Conservation (phyloP, 2,329 filamentous ascomycete species). For the Aspergillus japonicus region DNA sequence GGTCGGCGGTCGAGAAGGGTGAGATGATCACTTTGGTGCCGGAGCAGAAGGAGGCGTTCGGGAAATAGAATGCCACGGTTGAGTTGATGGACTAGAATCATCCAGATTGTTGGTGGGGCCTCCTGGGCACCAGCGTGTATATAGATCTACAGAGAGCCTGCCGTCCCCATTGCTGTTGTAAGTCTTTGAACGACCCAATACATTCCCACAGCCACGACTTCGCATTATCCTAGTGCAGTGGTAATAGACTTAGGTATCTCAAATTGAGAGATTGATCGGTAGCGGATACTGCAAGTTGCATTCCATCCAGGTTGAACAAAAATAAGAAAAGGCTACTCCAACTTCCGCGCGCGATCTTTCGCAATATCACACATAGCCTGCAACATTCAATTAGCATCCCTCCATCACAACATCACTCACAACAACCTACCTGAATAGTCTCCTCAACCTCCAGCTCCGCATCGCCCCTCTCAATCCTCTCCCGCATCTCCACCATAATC, state of each 20-base stretch:
- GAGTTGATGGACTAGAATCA: background rate
- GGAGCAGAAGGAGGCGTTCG: constrained; percentile 53
- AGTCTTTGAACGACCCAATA: too few relatives aligned
- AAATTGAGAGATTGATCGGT: too few relatives aligned
- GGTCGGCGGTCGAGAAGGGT: constrained; percentile 56
- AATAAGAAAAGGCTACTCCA: constrained; percentile 33
- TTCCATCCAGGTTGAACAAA: too few relatives aligned
- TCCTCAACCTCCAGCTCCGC: constrained; percentile 32
- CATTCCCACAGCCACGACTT: too few relatives aligned
- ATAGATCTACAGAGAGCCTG: background rate
- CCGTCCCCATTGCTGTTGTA: too few relatives aligned
- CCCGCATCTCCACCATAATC: constrained; percentile 79
- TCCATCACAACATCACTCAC: background rate
- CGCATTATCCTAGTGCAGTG: too few relatives aligned
- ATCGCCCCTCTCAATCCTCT: constrained; percentile 68
- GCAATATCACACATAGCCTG: constrained; percentile 95
- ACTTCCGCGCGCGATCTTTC: constrained; percentile 70
- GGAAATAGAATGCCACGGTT: constrained; percentile 8
- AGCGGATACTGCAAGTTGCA: too few relatives aligned
- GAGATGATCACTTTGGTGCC: constrained; percentile 60
- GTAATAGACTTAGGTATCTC: too few relatives aligned
- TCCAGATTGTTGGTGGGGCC: background rate
- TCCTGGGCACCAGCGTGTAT: background rate
- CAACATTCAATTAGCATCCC: constrained; percentile 25
- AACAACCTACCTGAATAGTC: background rate